Percentiles rank a stretch among this genome's conserved stretches.
phyloP scores from a whole-genome alignment of 2,329 filamentous ascomycete species.

The Escovopsis weberi region DNA sequence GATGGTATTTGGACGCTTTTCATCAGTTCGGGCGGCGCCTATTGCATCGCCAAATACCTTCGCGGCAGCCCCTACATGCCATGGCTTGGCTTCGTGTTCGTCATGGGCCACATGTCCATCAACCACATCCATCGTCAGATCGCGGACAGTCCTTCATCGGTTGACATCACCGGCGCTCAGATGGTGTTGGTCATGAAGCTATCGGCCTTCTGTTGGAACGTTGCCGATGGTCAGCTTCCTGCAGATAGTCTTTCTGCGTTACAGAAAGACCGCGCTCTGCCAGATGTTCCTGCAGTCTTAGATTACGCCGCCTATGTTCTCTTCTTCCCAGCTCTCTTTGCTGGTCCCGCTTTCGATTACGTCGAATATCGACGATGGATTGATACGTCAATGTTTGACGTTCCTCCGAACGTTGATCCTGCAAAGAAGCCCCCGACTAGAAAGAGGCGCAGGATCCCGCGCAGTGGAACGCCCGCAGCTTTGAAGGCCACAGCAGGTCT shows the following conservation, averaged over 20 bases:
- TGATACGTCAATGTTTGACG: constrained; percentile 85
- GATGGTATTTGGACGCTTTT: constrained; percentile 63
- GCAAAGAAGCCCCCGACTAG: constrained; percentile 72
- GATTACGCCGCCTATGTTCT: constrained; percentile 85
- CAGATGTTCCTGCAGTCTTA: constrained; percentile 56
- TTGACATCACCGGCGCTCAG: constrained; percentile 90
- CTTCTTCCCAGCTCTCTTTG: constrained; percentile 87
- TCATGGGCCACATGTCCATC: constrained; percentile 91
- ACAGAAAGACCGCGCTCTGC: constrained; percentile 70
- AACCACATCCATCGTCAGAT: constrained; percentile 77
- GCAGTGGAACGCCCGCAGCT: constrained; percentile 73
- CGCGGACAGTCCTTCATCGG: constrained; percentile 44
- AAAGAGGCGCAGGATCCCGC: constrained; percentile 82
- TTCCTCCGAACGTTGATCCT: constrained; percentile 68
- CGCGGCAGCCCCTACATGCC: constrained; percentile 82
- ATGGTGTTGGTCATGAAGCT: constrained; percentile 99
- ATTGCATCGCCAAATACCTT: constrained; percentile 69
- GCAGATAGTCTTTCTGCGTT: constrained; percentile 69
- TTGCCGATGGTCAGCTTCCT: constrained; percentile 77
- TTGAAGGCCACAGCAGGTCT: constrained; percentile 62
- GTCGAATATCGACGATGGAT: constrained; percentile 87
- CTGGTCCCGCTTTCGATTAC: constrained; percentile 87
- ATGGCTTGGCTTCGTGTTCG: constrained; percentile 85
- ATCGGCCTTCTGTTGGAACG: constrained; percentile 93
- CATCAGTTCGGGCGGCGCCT: constrained; percentile 66